Conservation (phyloP, 2,329 filamentous ascomycete species). For the Sordariomycetes sp. region DNA sequence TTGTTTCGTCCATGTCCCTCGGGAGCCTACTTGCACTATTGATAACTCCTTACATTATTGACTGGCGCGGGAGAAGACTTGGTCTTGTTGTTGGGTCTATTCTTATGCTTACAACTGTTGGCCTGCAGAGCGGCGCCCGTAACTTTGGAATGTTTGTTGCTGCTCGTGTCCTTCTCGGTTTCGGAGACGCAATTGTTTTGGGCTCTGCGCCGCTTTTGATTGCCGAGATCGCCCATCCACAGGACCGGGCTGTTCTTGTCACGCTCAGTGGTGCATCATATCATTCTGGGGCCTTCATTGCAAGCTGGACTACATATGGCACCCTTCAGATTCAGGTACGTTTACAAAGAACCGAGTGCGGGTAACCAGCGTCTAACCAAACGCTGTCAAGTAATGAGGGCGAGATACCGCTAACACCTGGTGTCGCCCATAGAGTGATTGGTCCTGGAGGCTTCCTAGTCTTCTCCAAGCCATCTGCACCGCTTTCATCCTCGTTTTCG, state of each 20-base stretch:
- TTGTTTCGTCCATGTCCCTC: constrained; percentile 18
- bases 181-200: constrained; percentile 15
- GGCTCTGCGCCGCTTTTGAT: constrained; percentile 18
- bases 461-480: constrained; percentile 15
- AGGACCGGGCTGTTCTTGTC: constrained; percentile 17
- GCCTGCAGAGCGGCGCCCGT: constrained; percentile 12
- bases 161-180: constrained; percentile 18
- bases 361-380: neutral
- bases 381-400: too few relatives aligned
- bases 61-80: constrained; percentile 22
- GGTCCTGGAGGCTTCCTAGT: constrained; percentile 14
- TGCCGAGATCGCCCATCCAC: constrained; percentile 20
- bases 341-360: neutral
- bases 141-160: constrained; percentile 18
- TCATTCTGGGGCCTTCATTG: constrained; percentile 13
- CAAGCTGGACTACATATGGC: constrained; percentile 15
- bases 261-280: constrained; percentile 12
- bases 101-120: constrained; percentile 6
- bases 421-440: constrained; percentile 2
- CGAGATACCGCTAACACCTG: too few relatives aligned
- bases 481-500: constrained; percentile 9
- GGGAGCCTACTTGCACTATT: constrained; percentile 19
- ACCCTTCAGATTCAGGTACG: constrained; percentile 11
- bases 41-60: constrained; percentile 18
- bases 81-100: constrained; percentile 13